Conservation (phyloP, 495 filamentous ascomycete genomes). For the Aspergillus saccharolyticus region DNA sequence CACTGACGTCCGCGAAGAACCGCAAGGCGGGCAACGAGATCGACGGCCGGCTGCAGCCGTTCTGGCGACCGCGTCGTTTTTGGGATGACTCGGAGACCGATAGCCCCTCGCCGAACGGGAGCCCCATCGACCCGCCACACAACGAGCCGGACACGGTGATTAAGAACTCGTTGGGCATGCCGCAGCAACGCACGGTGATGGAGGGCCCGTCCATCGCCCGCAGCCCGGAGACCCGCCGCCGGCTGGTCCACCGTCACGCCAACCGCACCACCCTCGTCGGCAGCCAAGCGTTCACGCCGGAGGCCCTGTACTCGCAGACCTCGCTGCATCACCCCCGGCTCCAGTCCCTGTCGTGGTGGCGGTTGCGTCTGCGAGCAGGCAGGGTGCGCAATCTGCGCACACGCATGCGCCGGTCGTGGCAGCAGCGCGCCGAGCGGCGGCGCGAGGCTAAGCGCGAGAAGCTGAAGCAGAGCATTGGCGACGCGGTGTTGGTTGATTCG, state of each 20-base stretch:
- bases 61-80: constrained; percentile 73
- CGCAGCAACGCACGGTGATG: constrained; percentile 49
- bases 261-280: constrained; percentile 32
- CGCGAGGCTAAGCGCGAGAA: constrained; percentile 59
- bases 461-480: constrained; percentile 63
- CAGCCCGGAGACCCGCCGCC: constrained; percentile 31
- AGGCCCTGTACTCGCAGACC: constrained; percentile 24
- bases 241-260: constrained; percentile 22
- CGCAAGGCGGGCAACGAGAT: constrained; percentile 39
- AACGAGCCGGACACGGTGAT: constrained; percentile 27
- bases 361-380: constrained; percentile 50
- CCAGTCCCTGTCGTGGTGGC: constrained; percentile 42
- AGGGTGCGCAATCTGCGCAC: constrained; percentile 48
- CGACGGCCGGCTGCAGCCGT: constrained; percentile 63
- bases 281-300: constrained; percentile 28
- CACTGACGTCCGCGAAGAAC: constrained; percentile 42
- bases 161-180: constrained; percentile 49
- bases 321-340: constrained; percentile 33
- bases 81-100: constrained; percentile 59
- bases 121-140: constrained; percentile 22
- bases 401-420: constrained; percentile 53
- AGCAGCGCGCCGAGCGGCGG: constrained; percentile 49
- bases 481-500: constrained; percentile 31
- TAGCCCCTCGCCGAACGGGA: constrained; percentile 22
- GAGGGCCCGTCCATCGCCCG: constrained; percentile 33